A percentile compares a stretch with the other conserved stretches of the same genome.
Conservation (phyloP, 2,329 filamentous ascomycete genomes). For the Teratosphaeria zuluensis region DNA sequence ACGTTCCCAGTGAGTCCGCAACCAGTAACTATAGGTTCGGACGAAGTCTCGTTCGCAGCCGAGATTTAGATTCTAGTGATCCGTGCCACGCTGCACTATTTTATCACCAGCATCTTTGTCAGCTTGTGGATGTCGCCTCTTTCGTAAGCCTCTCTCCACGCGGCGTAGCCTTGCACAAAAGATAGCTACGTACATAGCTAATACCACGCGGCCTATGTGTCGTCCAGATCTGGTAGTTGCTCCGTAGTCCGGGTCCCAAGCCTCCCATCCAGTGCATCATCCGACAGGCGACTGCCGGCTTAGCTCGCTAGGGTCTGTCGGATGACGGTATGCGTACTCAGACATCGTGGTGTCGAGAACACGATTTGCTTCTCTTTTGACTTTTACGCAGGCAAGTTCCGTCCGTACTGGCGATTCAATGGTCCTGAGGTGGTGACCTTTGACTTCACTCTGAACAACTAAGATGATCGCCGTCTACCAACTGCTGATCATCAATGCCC, state of each 20-base stretch:
- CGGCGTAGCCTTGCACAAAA: not conserved
- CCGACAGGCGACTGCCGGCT: not conserved
- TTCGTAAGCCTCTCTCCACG: not conserved
- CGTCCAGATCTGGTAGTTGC: not conserved
- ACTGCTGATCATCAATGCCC: not conserved
- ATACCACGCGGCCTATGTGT: not conserved
- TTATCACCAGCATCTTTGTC: not conserved
- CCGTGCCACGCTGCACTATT: not conserved
- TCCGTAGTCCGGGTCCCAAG: not conserved
- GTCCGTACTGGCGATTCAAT: not conserved
- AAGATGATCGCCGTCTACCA: not conserved
- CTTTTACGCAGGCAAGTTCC: not conserved
- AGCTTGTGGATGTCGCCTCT: not conserved
- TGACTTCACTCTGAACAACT: not conserved
- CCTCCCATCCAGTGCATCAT: not conserved
- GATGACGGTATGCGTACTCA: not conserved
- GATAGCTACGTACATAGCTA: not conserved
- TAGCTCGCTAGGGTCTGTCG: not conserved
- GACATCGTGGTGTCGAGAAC: not conserved
- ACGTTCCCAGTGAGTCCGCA: not conserved
- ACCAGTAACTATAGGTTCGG: not conserved
- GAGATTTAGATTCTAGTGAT: not conserved
- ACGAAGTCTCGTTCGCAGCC: not conserved
- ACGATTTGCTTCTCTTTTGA: not conserved
- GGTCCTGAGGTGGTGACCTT: not conserved